These are phyloP conservation scores for Kodamaea leandrae DNA, from an alignment of 805 yeast species.

Conservation along the genomic window DNA sequence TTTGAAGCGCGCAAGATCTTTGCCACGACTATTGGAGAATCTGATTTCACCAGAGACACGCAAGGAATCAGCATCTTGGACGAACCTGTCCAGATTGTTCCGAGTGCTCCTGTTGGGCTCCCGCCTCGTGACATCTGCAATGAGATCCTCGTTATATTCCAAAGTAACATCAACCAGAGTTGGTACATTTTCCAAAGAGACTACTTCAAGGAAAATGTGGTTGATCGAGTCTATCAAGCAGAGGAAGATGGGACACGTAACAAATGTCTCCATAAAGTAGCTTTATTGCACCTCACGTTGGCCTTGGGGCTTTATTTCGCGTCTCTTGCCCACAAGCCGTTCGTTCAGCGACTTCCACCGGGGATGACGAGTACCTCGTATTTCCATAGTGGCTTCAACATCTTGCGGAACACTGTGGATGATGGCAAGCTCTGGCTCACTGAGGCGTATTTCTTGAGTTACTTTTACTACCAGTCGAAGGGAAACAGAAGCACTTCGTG, in stretches of 20 bases:
- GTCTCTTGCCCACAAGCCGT: constrained; percentile 24
- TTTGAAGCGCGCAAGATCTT: constrained; percentile 41
- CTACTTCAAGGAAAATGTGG: constrained; percentile 25
- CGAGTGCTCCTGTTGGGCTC: constrained; percentile 15
- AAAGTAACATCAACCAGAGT: constrained; percentile 38
- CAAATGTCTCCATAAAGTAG: constrained; percentile 19
- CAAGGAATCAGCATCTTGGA: constrained; percentile 36
- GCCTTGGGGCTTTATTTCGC: constrained; percentile 44
- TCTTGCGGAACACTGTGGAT: constrained; percentile 31
- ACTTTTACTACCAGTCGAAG: constrained; percentile 39
- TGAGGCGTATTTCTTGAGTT: constrained; percentile 38
- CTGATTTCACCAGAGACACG: constrained; percentile 38
- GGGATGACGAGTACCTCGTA: constrained; percentile 26
- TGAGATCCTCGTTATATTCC: constrained; percentile 23
- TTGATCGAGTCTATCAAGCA: constrained; percentile 29
- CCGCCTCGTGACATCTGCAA: constrained; percentile 10
- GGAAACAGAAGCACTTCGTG: constrained; percentile 43
- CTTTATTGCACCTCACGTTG: constrained; percentile 37
- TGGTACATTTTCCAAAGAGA: constrained; percentile 39
- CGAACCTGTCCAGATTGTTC: constrained; percentile 26
- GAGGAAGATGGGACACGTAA: constrained; percentile 16
- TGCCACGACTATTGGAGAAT: constrained; percentile 25
- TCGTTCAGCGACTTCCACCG: constrained; percentile 17
- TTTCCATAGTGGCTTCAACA: constrained; percentile 33
- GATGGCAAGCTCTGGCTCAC: constrained; percentile 43